phyloP scores from a whole-genome alignment of 2,329 filamentous ascomycete genomes.

The Davidsoniella eucalypti region DNA sequence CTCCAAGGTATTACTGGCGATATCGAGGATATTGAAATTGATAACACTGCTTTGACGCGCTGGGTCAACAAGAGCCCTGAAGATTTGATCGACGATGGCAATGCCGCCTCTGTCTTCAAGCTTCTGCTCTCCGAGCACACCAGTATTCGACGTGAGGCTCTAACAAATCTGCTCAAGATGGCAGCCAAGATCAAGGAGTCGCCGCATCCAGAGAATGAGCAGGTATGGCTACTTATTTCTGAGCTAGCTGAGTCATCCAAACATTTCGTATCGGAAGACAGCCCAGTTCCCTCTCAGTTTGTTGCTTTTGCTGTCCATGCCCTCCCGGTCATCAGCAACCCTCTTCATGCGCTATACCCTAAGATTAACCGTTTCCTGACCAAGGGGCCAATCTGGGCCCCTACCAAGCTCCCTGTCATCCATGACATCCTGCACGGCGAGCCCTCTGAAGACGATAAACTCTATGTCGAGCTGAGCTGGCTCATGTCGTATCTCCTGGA shows the following conservation, averaged over 20 bases:
- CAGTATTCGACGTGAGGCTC: conserved; percentile 64
- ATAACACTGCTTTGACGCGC: conserved; percentile 36
- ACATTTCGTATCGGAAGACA: conserved; percentile 29
- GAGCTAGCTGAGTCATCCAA: conserved; percentile 64
- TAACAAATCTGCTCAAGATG: conserved; percentile 51
- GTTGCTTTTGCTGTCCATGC: conserved; percentile 59
- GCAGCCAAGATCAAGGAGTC: conserved; percentile 48
- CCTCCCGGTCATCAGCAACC: conserved; percentile 54
- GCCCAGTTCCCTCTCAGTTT: conserved; percentile 54
- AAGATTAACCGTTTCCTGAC: conserved; percentile 79
- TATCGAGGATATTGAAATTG: conserved; percentile 21
- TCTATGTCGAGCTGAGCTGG: conserved; percentile 60
- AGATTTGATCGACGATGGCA: conserved; percentile 62
- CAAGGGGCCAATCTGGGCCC: conserved; percentile 57
- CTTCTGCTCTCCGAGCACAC: conserved; percentile 60
- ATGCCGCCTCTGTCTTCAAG: conserved; percentile 51
- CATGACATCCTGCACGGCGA: conserved; percentile 44
- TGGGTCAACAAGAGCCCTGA: conserved; percentile 68
- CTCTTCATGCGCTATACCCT: conserved; percentile 66
- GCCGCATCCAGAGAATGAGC: conserved; percentile 56
- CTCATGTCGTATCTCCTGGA: conserved; percentile 54
- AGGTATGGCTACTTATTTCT: conserved; percentile 62
- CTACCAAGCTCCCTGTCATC: conserved; percentile 57
- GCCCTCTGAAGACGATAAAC: conserved; percentile 55
- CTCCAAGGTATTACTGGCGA: conserved; percentile 1